These are phyloP conservation scores for Pythium monospermum DNA, from an alignment of 352 stramenopile genomes.

Conservation along the genomic window DNA sequence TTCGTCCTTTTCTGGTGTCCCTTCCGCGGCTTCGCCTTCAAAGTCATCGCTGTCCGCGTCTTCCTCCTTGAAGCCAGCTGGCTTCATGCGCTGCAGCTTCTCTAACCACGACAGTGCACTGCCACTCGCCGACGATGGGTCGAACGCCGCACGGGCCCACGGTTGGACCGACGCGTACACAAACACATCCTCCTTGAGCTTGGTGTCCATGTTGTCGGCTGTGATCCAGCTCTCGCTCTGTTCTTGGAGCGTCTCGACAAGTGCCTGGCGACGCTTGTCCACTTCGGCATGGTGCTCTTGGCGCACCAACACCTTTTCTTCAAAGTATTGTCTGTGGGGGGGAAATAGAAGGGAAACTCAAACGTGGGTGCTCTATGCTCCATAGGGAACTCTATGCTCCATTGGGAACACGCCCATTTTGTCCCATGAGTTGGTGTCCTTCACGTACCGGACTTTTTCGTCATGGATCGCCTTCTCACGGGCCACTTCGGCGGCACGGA, in stretches of 20 bases:
- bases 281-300: conserved; percentile 52
- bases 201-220: conserved; percentile 61
- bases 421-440: too few species aligned
- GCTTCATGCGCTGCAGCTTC: conserved; percentile 86
- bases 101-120: conserved; percentile 83
- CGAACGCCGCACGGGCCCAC: conserved; percentile 57
- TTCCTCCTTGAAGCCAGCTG: conserved; percentile 41
- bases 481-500: conserved; percentile 75
- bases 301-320: conserved; percentile 76
- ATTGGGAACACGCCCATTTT: background rate
- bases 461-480: conserved; percentile 76
- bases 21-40: conserved; percentile 12
- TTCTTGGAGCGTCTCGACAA: conserved; percentile 54
- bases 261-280: conserved; percentile 57
- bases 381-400: too few species aligned
- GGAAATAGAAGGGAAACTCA: too few species aligned
- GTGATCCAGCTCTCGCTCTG: conserved; percentile 73
- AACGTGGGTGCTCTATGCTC: too few species aligned
- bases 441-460: conserved; percentile 61
- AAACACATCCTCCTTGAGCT: conserved; percentile 83
- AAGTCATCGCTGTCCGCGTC: conserved; percentile 7
- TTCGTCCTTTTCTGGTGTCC: conserved; percentile 17
- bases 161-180: conserved; percentile 78
- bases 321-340: conserved; percentile 51
- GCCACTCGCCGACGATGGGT: conserved; percentile 55